These are phyloP conservation scores for Melampsora americana DNA, from an alignment of 1,284 basidiomycete genomes.

Conservation along the genomic window DNA sequence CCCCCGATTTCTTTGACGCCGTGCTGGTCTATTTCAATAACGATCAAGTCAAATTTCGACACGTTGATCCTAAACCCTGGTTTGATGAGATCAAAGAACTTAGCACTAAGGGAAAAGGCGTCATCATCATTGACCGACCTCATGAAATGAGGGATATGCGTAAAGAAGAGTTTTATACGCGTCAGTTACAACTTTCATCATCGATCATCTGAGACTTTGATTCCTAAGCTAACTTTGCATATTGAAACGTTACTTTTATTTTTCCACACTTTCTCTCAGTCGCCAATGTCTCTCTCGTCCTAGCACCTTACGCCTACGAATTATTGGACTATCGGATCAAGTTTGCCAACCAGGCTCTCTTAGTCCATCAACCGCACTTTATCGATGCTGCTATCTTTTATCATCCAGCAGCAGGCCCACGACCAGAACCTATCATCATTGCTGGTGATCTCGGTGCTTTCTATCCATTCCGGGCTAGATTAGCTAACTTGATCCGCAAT, in stretches of 20 bases:
- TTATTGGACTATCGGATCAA: slow-evolving; percentile 39
- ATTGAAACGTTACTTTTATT: not conserved
- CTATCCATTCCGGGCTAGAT: slow-evolving; percentile 40
- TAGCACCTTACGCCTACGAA: slow-evolving; percentile 43
- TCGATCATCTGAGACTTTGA: not conserved
- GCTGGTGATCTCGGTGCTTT: slow-evolving; percentile 38
- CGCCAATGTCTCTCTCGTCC: slow-evolving; percentile 32
- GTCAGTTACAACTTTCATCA: slow-evolving; percentile 15
- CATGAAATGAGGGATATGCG: slow-evolving; percentile 42
- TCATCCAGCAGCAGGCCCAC: slow-evolving; percentile 22
- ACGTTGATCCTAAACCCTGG: slow-evolving; percentile 42
- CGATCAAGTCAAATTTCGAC: slow-evolving; percentile 39
- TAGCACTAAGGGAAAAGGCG: slow-evolving; percentile 23
- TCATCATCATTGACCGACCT: slow-evolving; percentile 40
- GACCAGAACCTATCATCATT: slow-evolving; percentile 38
- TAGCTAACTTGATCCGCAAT: slow-evolving; percentile 42
- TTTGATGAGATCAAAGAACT: slow-evolving; percentile 39
- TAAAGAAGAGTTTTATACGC: slow-evolving; percentile 39
- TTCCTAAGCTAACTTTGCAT: not conserved
- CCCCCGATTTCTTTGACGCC: slow-evolving; percentile 34
- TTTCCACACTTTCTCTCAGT: slow-evolving; percentile 3
- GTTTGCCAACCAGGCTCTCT: slow-evolving; percentile 29
- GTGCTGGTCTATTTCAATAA: slow-evolving; percentile 42
- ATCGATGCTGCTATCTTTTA: slow-evolving; percentile 39
- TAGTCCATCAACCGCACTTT: slow-evolving; percentile 42